A percentile compares a stretch with the other conserved stretches of the same genome.
Evolutionary conservation across 2,329 filamentous ascomycete genomes (phyloP).

Genomic region (Apiospora sp.): DNA sequence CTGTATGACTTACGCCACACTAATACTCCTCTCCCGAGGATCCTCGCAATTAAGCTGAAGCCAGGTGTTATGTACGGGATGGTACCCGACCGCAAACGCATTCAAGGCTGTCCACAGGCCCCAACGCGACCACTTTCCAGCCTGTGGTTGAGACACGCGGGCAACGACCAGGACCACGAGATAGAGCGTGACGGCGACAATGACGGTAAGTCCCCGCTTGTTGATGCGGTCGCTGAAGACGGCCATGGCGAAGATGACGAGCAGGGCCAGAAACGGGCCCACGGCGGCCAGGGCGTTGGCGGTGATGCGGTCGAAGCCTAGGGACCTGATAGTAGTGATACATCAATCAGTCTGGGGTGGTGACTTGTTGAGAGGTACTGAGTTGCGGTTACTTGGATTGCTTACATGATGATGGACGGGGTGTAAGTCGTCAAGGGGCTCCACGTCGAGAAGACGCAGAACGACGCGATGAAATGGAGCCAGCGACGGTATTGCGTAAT

Average conservation of each 20-base stretch:
- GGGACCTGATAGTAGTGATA: slow-evolving; percentile 37
- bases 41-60: slow-evolving; percentile 59
- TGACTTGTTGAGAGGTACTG: too few relatives aligned
- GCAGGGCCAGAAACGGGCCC: slow-evolving; percentile 52
- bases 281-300: slow-evolving; percentile 57
- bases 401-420: slow-evolving; percentile 52
- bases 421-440: slow-evolving; percentile 60
- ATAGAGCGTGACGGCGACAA: slow-evolving; percentile 54
- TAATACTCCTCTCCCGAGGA: slow-evolving; percentile 55
- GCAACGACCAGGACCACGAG: slow-evolving; percentile 52
- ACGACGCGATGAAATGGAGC: slow-evolving; percentile 58
- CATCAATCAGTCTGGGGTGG: neutral
- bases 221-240: slow-evolving; percentile 56
- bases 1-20: slow-evolving; percentile 50
- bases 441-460: slow-evolving; percentile 61
- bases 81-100: slow-evolving; percentile 59
- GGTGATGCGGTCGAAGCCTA: slow-evolving; percentile 54
- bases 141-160: slow-evolving; percentile 49
- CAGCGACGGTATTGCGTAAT: slow-evolving; percentile 54
- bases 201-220: slow-evolving; percentile 52
- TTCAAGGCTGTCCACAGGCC: slow-evolving; percentile 61
- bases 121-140: slow-evolving; percentile 56
- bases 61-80: slow-evolving; percentile 62
- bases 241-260: slow-evolving; percentile 56
- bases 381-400: too few relatives aligned